Evolutionary conservation across 169 alveolate genomes (phyloP).

Genomic region (Prorocentrum cordatum): DNA sequence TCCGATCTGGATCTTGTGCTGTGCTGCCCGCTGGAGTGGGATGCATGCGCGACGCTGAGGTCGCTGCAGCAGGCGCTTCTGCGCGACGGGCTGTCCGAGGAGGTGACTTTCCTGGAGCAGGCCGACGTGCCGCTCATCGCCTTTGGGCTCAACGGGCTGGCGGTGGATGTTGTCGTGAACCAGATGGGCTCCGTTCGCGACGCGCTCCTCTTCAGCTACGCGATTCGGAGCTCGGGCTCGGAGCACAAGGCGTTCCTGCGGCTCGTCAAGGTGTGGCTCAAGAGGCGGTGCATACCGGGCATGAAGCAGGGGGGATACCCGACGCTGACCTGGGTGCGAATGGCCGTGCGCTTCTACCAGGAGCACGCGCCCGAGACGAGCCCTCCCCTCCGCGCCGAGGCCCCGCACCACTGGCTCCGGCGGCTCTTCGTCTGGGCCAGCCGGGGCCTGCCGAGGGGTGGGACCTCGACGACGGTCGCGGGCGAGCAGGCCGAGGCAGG

Average conservation of each 20-base stretch:
- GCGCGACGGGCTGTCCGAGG: not conserved
- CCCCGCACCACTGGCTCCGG: no score
- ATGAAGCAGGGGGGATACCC: constrained; percentile 17
- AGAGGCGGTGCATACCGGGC: not conserved
- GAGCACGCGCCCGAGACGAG: no score
- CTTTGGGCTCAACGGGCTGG: not conserved
- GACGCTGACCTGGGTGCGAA: constrained; percentile 26
- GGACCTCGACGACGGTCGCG: no score
- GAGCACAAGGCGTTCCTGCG: constrained; percentile 27
- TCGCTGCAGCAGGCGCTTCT: not conserved
- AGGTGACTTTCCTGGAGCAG: constrained; percentile 20
- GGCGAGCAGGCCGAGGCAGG: no score
- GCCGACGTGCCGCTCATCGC: constrained; percentile 11
- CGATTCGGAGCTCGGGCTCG: constrained; percentile 11
- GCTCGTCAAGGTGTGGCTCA: constrained; percentile 48
- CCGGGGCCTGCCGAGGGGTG: no score
- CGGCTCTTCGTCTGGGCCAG: no score
- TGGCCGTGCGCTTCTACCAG: constrained; percentile 69
- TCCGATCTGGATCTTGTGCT: constrained; percentile 37
- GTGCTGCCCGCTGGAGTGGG: constrained; percentile 20
- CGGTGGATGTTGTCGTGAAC: not conserved
- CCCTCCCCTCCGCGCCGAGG: no score
- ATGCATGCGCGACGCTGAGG: not conserved
- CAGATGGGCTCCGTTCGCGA: constrained; percentile 58
- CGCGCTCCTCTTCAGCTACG: constrained; percentile 23